These are phyloP conservation scores for Zygotorulaspora florentina DNA, from an alignment of 805 yeast genomes.

Conservation along the genomic window DNA sequence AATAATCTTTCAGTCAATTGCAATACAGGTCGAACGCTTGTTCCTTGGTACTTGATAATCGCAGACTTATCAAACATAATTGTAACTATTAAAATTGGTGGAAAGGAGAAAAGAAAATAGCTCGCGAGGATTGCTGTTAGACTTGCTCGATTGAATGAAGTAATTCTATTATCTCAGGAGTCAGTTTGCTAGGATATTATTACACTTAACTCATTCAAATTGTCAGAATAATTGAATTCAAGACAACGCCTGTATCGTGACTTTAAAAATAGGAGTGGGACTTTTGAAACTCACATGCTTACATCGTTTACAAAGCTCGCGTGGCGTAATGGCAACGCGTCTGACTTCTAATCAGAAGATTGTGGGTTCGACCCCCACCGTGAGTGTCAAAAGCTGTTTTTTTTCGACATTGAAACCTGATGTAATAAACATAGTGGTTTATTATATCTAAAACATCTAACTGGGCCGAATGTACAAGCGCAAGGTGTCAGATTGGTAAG, in stretches of 20 bases:
- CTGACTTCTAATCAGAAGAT: slow-evolving; percentile 54
- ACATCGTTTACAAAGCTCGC: slow-evolving; percentile 35
- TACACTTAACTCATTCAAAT: too few species aligned
- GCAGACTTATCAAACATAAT: slow-evolving; percentile 17
- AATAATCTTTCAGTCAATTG: slow-evolving; percentile 37
- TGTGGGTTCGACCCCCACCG: slow-evolving; percentile 56
- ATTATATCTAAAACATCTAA: too few species aligned
- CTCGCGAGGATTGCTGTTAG: not conserved
- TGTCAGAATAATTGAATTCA: too few species aligned
- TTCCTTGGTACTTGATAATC: slow-evolving; percentile 28
- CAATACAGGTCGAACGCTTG: slow-evolving; percentile 32
- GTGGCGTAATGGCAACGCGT: slow-evolving; percentile 57
- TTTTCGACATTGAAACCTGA: too few species aligned
- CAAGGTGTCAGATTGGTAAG: too few species aligned
- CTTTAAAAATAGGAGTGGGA: not conserved
- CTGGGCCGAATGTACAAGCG: too few species aligned
- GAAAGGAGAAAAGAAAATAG: not conserved
- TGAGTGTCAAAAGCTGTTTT: slow-evolving; percentile 45
- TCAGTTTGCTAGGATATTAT: too few species aligned
- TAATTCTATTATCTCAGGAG: too few species aligned
- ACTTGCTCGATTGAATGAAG: too few species aligned
- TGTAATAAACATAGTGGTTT: too few species aligned
- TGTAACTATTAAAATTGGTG: not conserved
- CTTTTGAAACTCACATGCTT: not conserved
- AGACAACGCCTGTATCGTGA: not conserved